A percentile compares a stretch with the other conserved stretches of the same genome.
phyloP scores from a whole-genome alignment of 345 rosid genomes.

The Salix brachista region DNA sequence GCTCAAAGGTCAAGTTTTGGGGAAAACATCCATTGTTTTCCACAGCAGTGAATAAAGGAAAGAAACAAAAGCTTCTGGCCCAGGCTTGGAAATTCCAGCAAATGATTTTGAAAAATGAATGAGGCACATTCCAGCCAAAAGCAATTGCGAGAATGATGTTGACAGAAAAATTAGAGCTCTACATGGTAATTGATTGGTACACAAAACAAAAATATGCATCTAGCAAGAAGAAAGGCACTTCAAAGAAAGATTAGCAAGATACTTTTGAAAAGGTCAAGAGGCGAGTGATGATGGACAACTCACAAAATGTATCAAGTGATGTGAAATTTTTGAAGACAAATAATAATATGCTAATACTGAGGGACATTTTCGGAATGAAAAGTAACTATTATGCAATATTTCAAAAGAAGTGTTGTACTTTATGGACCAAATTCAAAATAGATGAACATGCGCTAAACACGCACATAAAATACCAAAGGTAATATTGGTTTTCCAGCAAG shows the following conservation, averaged over 20 bases:
- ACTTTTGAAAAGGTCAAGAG: neutral
- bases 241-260: too few relatives aligned
- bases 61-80: neutral
- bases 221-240: neutral
- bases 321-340: neutral
- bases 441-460: neutral
- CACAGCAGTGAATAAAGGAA: neutral
- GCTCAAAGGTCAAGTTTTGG: neutral
- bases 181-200: neutral
- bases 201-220: neutral
- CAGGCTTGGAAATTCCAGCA: neutral
- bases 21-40: too few relatives aligned
- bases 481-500: too few relatives aligned
- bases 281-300: neutral
- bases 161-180: neutral
- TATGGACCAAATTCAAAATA: neutral
- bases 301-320: neutral
- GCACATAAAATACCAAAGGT: neutral
- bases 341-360: neutral
- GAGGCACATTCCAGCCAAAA: neutral
- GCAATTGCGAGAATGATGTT: neutral
- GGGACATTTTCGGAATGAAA: neutral
- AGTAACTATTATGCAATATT: neutral
- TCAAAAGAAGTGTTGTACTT: neutral
- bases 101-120: neutral